Conservation (phyloP, 257 asterid species). For the Solanum clarkiae region DNA sequence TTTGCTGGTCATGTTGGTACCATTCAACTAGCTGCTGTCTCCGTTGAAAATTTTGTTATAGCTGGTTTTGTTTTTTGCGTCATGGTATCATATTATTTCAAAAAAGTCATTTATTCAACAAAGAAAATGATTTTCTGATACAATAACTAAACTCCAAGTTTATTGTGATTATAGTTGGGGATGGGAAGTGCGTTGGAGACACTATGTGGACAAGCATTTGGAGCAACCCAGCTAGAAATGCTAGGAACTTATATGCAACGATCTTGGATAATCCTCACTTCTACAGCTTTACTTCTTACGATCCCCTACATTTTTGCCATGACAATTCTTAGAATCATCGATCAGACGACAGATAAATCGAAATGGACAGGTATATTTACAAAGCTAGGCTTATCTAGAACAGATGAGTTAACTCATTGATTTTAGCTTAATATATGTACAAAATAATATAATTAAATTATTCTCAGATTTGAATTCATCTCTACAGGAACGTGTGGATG, state of each 20-base stretch:
- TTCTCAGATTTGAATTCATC: neutral
- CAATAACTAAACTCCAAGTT: neutral
- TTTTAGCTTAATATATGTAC: neutral
- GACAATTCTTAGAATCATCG: constrained; percentile 24
- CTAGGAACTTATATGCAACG: constrained; percentile 68
- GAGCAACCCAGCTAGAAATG: constrained; percentile 65
- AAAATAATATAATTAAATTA: neutral
- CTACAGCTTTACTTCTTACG: constrained; percentile 15
- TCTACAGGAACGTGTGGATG: constrained; percentile 45
- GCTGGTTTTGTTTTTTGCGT: constrained; percentile 6
- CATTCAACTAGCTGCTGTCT: constrained; percentile 4
- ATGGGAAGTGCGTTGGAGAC: constrained; percentile 97
- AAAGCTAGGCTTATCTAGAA: neutral
- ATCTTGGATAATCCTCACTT: constrained; percentile 30
- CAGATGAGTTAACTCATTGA: neutral
- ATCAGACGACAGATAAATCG: constrained; percentile 31
- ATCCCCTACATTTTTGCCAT: constrained; percentile 26
- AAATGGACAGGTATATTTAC: constrained; percentile 18
- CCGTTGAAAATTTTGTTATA: constrained; percentile 3
- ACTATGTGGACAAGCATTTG: constrained; percentile 77
- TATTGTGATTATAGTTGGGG: constrained; percentile 49
- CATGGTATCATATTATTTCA: neutral
- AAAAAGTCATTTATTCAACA: too few relatives aligned
- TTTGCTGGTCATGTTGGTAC: constrained; percentile 12
- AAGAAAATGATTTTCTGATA: neutral